Evolutionary conservation across 2,329 filamentous ascomycete species (phyloP).

Genomic region (Diaporthe capsici): DNA sequence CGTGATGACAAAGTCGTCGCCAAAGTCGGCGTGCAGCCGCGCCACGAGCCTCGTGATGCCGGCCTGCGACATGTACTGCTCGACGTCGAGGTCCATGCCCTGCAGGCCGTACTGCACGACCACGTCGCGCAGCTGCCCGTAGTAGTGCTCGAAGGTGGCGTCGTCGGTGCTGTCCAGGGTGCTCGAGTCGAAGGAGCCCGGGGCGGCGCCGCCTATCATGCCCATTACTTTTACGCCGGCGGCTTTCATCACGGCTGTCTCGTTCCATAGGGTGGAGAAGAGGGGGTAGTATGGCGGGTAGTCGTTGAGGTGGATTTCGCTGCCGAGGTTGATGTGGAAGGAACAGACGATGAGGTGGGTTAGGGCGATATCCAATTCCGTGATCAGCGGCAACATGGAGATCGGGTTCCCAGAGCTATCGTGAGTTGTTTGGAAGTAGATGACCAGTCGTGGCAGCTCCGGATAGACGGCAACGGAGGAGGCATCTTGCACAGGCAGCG

Average conservation of each 20-base stretch:
- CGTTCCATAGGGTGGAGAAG: constrained; percentile 83
- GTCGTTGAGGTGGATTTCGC: constrained; percentile 85
- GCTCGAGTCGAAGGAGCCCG: constrained; percentile 74
- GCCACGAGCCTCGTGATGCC: constrained; percentile 78
- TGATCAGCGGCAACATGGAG: constrained; percentile 67
- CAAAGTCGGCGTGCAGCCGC: constrained; percentile 78
- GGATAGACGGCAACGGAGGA: not conserved
- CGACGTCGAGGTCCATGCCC: constrained; percentile 84
- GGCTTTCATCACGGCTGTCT: constrained; percentile 79
- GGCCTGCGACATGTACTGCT: constrained; percentile 79
- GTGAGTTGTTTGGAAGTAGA: constrained; percentile 71
- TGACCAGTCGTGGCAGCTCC: constrained; percentile 62
- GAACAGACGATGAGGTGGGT: constrained; percentile 92
- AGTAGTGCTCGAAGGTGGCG: constrained; percentile 79
- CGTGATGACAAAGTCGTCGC: constrained; percentile 79
- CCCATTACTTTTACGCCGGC: constrained; percentile 84
- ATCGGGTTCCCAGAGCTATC: constrained; percentile 59
- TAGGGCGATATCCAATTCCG: constrained; percentile 61
- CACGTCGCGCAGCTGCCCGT: constrained; percentile 76
- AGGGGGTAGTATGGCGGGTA: constrained; percentile 76
- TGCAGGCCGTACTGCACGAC: constrained; percentile 74
- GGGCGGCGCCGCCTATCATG: constrained; percentile 89
- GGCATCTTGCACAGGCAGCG: constrained; percentile 37
- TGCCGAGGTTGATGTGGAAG: constrained; percentile 82
- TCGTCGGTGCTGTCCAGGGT: constrained; percentile 67